These are phyloP conservation scores for Jackrogersella minutella DNA, from an alignment of 495 filamentous ascomycete genomes.

Conservation along the genomic window DNA sequence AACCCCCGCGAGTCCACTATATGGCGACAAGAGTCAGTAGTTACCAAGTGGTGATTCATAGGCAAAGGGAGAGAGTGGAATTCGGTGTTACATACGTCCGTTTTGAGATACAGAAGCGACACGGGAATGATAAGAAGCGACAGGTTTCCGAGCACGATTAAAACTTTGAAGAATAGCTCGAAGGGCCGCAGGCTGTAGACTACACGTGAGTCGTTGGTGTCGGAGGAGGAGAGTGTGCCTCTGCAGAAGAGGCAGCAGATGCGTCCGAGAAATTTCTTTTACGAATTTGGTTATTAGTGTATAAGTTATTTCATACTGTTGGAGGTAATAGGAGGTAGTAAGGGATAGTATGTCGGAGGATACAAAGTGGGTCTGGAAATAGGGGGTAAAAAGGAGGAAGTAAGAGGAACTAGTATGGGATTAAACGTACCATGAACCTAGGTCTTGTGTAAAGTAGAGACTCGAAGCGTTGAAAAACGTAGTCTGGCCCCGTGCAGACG, in stretches of 20 bases:
- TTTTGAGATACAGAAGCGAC: conserved; percentile 2
- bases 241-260: conserved; percentile 10
- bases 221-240: neutral
- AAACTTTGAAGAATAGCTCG: neutral
- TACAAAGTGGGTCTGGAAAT: neutral
- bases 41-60: neutral
- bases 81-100: neutral
- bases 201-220: neutral
- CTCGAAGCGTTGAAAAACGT: conserved; percentile 18
- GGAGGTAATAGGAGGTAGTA: neutral
- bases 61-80: neutral
- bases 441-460: neutral
- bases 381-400: neutral
- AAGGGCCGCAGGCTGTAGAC: conserved; percentile 5
- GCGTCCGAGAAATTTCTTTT: conserved; percentile 6
- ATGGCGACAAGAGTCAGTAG: neutral
- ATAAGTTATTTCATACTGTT: neutral
- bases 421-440: conserved; percentile 3
- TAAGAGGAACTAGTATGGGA: neutral
- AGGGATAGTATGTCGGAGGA: neutral
- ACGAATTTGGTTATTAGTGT: neutral
- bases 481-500: conserved; percentile 8
- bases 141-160: conserved; percentile 2
- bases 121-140: conserved; percentile 8
- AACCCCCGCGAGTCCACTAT: conserved; percentile 6